Evolutionary conservation across 345 rosid species (phyloP), one percentile per base, ranked within the genome.

Genomic region (Moringa oleifera): DNA sequence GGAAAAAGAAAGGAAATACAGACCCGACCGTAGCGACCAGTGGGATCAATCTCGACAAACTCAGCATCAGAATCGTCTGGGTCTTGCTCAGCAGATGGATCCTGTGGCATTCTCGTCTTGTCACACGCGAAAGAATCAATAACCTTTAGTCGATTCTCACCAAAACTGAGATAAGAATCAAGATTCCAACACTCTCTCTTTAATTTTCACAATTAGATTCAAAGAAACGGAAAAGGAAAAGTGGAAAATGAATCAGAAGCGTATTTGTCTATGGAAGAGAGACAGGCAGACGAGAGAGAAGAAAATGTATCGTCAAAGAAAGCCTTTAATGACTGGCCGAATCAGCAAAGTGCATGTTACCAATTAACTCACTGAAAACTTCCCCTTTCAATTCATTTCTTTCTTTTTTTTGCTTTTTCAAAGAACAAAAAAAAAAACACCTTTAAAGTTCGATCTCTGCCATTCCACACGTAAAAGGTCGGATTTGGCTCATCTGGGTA

Each of bases 11-110:
- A 58, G 53, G 13, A 25, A 55, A 23, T 13, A 67, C 94, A 70
- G 73, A 94, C 99, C 84, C 99, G 84, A 71, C 87, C 79, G 65
- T 94, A 94, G 19, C 99, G 97, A 71, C 88, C 83, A 57, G 89
- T 71, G 23, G 97, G 97, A 75, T 94, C 97, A 72, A 72, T 73
- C 72, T 94, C 99, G 11, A 78, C 90, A 73, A 88, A 85, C 37
- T 80, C 91, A 49, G 75, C 70, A 36, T 90, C 95, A 2, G 84
- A 68, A 66, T 77, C 85, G 23, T 88, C 90, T 33, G 71, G 81
- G 51, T 88, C 90, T 57, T 75, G 83, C 19, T 88, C 87, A 4
- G 84, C 64, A 23, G 80, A 63, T 18, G 76, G 70, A 59, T 78
- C 87, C 66, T 65, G 88, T n/a, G 80, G 72, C 95, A 88, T 88